Percentiles rank a stretch among this genome's conserved stretches.
Conservation (phyloP, 176 grass and related monocot genomes). For the Microstegium vimineum region DNA sequence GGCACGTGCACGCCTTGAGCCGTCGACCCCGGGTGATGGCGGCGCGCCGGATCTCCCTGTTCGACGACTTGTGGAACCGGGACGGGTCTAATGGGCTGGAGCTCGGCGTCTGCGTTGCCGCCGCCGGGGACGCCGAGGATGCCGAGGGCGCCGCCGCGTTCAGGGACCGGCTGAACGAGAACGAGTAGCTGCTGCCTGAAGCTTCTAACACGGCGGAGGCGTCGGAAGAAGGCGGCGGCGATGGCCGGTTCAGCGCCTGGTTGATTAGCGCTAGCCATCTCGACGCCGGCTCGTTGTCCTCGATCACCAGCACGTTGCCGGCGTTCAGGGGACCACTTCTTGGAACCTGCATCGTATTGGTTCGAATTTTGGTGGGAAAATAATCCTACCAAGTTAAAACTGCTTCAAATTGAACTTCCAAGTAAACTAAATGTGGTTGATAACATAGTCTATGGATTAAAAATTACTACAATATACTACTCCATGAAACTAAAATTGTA, state of each 20-base stretch:
- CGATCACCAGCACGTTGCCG: slow-evolving; percentile 87
- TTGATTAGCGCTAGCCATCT: slow-evolving; percentile 85
- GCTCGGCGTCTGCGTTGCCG: slow-evolving; percentile 16
- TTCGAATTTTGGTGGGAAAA: not conserved
- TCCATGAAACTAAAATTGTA: not conserved
- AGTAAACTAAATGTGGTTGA: not conserved
- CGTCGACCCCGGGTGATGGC: slow-evolving; percentile 45
- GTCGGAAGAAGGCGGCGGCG: not conserved
- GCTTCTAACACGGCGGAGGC: not conserved
- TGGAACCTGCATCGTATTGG: slow-evolving; percentile 30
- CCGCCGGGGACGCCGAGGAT: slow-evolving; percentile 6
- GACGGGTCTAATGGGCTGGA: slow-evolving; percentile 29
- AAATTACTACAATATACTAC: too few species aligned
- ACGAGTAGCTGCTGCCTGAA: not conserved
- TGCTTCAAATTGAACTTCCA: not conserved
- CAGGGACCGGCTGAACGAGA: slow-evolving; percentile 12
- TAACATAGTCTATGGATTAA: not conserved
- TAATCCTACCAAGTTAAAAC: not conserved
- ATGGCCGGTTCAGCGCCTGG: slow-evolving; percentile 69
- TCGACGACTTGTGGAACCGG: slow-evolving; percentile 47
- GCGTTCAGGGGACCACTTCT: slow-evolving; percentile 86
- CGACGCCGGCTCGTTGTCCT: slow-evolving; percentile 85
- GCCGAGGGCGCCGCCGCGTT: not conserved
- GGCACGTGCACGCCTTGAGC: slow-evolving; percentile 69
- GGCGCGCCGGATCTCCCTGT: slow-evolving; percentile 39